A percentile compares a stretch with the other conserved stretches of the same genome.
phyloP scores from a whole-genome alignment of 805 yeast genomes.

The Saturnispora sekii region DNA sequence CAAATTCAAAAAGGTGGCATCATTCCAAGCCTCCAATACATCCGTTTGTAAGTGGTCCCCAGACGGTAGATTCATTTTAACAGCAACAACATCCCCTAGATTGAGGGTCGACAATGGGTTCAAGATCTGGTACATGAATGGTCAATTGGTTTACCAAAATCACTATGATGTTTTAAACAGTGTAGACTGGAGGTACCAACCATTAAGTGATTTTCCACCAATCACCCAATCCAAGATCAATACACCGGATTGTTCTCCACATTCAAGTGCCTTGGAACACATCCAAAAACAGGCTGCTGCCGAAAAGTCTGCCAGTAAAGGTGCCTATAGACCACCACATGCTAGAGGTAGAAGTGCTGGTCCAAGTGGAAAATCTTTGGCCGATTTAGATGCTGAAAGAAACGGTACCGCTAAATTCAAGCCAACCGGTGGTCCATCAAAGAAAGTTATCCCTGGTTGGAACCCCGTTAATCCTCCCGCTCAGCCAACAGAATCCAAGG shows the following conservation, averaged over 20 bases:
- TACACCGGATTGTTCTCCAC: slow-evolving; percentile 49
- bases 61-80: slow-evolving; percentile 83
- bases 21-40: slow-evolving; percentile 88
- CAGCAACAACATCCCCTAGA: slow-evolving; percentile 96
- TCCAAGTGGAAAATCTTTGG: slow-evolving; percentile 39
- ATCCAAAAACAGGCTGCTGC: slow-evolving; percentile 31
- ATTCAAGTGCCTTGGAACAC: slow-evolving; percentile 57
- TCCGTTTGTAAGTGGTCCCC: slow-evolving; percentile 98
- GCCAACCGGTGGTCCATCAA: slow-evolving; percentile 6
- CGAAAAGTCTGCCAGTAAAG: slow-evolving; percentile 10
- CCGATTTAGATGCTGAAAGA: slow-evolving; percentile 42
- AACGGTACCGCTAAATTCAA: slow-evolving; percentile 7
- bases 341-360: slow-evolving; percentile 49
- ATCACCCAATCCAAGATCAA: slow-evolving; percentile 34
- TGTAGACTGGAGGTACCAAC: slow-evolving; percentile 78
- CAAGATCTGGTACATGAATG: slow-evolving; percentile 87
- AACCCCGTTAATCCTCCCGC: slow-evolving; percentile 26
- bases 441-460: slow-evolving; percentile 16
- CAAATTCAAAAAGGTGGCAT: slow-evolving; percentile 67
- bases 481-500: slow-evolving; percentile 33
- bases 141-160: slow-evolving; percentile 65
- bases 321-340: slow-evolving; percentile 94
- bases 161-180: slow-evolving; percentile 75
- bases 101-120: slow-evolving; percentile 93
- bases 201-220: slow-evolving; percentile 43